Evolutionary conservation across 257 asterid species (phyloP).

Genomic region (Buddleja alternifolia): DNA sequence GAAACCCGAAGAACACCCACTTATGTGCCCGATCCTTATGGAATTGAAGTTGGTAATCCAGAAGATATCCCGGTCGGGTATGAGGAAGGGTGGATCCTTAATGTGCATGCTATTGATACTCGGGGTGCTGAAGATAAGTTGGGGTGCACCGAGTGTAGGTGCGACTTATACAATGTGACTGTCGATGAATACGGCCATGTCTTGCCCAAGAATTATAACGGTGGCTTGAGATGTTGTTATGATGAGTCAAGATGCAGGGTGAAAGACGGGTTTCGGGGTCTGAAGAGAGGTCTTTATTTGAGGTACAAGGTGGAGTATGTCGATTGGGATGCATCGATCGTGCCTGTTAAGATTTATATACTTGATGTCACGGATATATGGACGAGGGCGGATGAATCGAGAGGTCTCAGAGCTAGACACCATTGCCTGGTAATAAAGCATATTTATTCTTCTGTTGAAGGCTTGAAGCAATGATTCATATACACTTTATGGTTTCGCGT

Average conservation of each 20-base stretch:
- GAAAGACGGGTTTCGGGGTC: constrained; percentile 45
- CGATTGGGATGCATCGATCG: constrained; percentile 54
- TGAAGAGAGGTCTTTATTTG: constrained; percentile 48
- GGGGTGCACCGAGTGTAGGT: constrained; percentile 71
- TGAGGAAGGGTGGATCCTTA: constrained; percentile 68
- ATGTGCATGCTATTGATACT: constrained; percentile 72
- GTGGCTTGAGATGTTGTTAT: constrained; percentile 66
- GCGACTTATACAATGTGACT: constrained; percentile 55
- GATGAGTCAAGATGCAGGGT: constrained; percentile 54
- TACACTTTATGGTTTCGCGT: too few relatives aligned
- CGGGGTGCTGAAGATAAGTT: constrained; percentile 58
- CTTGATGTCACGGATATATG: constrained; percentile 55
- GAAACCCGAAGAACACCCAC: constrained; percentile 62
- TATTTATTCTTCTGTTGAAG: too few relatives aligned
- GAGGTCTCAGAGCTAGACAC: constrained; percentile 32
- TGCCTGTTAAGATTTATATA: constrained; percentile 57
- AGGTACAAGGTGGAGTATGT: constrained; percentile 60
- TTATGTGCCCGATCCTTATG: constrained; percentile 62
- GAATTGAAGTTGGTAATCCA: constrained; percentile 59
- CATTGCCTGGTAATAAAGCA: constrained; percentile 40
- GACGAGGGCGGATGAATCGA: constrained; percentile 34
- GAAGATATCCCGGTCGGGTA: constrained; percentile 51
- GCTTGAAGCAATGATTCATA: too few relatives aligned
- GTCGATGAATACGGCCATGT: constrained; percentile 34
- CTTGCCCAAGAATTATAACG: constrained; percentile 42